phyloP scores from a whole-genome alignment of 371 early-diverging fungal genomes.

The Actinomortierella ambigua region DNA sequence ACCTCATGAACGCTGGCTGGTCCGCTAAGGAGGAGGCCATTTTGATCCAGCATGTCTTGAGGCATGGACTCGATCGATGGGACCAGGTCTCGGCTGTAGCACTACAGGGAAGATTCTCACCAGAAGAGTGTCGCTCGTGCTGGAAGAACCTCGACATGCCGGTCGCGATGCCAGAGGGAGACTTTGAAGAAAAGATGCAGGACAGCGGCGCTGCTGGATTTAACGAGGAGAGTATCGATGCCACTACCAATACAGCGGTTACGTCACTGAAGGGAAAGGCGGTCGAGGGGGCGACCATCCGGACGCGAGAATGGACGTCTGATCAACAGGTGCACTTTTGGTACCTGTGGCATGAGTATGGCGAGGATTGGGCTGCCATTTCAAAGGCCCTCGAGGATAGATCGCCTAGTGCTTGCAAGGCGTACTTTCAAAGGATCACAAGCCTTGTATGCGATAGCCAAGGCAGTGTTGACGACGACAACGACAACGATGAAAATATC shows the following conservation, averaged over 20 bases:
- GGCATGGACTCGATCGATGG: conserved; percentile 24
- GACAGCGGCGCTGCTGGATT: no score
- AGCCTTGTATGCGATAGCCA: not conserved
- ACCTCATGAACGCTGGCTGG: conserved; percentile 33
- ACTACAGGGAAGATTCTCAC: conserved; percentile 12
- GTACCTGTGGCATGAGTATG: conserved; percentile 16
- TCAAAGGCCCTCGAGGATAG: conserved; percentile 1
- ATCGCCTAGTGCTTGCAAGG: conserved; percentile 2
- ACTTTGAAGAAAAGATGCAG: no score
- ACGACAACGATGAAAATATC: not conserved
- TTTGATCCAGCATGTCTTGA: conserved; percentile 31
- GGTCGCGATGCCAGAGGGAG: conserved; percentile 1
- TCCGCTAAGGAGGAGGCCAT: conserved; percentile 31
- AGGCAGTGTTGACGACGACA: not conserved
- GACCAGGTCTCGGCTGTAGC: conserved; percentile 2
- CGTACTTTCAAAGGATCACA: conserved; percentile 8
- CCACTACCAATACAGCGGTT: no score
- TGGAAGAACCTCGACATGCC: conserved; percentile 42
- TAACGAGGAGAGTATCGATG: no score
- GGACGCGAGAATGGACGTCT: conserved; percentile 1
- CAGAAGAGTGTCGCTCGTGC: conserved; percentile 20
- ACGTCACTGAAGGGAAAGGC: no score
- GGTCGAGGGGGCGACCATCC: no score
- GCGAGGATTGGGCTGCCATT: conserved; percentile 10
- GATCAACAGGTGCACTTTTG: conserved; percentile 14